Percentiles rank a stretch among this genome's conserved stretches.
These are phyloP conservation scores for Beauveria asiatica DNA, from an alignment of 2,329 filamentous ascomycete genomes.

Conservation along the genomic window DNA sequence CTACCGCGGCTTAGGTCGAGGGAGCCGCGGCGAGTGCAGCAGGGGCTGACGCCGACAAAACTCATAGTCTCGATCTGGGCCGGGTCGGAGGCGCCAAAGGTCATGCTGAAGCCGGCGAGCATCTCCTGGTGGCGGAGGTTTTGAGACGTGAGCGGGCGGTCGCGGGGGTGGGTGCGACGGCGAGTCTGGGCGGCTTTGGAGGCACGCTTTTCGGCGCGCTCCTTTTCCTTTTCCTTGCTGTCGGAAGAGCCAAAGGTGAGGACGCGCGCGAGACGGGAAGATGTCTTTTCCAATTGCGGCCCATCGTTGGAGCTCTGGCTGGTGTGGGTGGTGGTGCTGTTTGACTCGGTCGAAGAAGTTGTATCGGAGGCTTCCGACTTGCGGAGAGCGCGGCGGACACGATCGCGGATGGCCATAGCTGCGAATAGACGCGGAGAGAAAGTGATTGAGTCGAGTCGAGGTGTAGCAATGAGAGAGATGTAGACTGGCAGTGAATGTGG, in stretches of 20 bases:
- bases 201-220: slow-evolving; percentile 14
- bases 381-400: slow-evolving; percentile 33
- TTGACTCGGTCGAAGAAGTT: slow-evolving; percentile 25
- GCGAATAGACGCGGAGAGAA: slow-evolving; percentile 14
- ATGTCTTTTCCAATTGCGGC: slow-evolving; percentile 23
- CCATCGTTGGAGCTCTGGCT: slow-evolving; percentile 18
- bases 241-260: slow-evolving; percentile 23
- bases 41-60: slow-evolving; percentile 34
- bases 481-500: background rate
- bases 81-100: slow-evolving; percentile 32
- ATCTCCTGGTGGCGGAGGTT: slow-evolving; percentile 40
- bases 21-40: slow-evolving; percentile 27
- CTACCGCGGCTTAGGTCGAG: slow-evolving; percentile 16
- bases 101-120: slow-evolving; percentile 36
- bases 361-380: slow-evolving; percentile 25
- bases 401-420: slow-evolving; percentile 34
- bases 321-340: slow-evolving; percentile 21
- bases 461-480: background rate
- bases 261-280: slow-evolving; percentile 22
- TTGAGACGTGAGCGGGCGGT: slow-evolving; percentile 35
- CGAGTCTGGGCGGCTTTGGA: slow-evolving; percentile 12
- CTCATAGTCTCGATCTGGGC: slow-evolving; percentile 25
- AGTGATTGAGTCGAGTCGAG: background rate
- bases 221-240: slow-evolving; percentile 13
- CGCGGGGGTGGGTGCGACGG: slow-evolving; percentile 30